Evolutionary conservation across 495 filamentous ascomycete species (phyloP).

Genomic region (Xylaria cubensis): DNA sequence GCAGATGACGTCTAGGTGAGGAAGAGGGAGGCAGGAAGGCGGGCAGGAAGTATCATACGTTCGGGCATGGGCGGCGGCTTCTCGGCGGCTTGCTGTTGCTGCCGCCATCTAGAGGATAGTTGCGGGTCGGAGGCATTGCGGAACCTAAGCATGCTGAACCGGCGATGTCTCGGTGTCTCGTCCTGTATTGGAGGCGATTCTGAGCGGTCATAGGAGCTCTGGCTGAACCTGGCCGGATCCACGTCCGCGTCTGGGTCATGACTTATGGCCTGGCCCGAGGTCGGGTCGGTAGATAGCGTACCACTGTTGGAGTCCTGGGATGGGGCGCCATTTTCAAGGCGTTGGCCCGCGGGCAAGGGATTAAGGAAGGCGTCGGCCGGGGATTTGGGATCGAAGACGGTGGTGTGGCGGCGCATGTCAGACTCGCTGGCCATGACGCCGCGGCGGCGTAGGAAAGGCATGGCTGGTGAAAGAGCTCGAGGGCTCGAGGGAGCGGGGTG

Average conservation of each 20-base stretch:
- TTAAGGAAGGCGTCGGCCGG: slow-evolving; percentile 27
- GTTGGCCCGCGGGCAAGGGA: slow-evolving; percentile 25
- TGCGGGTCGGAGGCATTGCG: slow-evolving; percentile 95
- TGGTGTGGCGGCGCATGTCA: slow-evolving; percentile 56
- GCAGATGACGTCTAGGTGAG: slow-evolving; percentile 18
- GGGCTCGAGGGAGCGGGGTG: slow-evolving; percentile 19
- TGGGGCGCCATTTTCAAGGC: slow-evolving; percentile 27
- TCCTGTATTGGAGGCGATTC: slow-evolving; percentile 51
- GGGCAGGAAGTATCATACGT: slow-evolving; percentile 57
- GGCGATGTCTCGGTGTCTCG: slow-evolving; percentile 61
- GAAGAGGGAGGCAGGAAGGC: slow-evolving; percentile 2
- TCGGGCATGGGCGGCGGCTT: slow-evolving; percentile 74
- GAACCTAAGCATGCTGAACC: slow-evolving; percentile 90
- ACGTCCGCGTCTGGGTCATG: slow-evolving; percentile 33
- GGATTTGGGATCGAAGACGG: slow-evolving; percentile 43
- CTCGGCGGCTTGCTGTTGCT: slow-evolving; percentile 63
- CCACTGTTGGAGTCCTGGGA: slow-evolving; percentile 17
- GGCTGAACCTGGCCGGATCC: slow-evolving; percentile 36
- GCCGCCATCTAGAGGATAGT: slow-evolving; percentile 77
- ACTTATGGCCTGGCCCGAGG: slow-evolving; percentile 28
- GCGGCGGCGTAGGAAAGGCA: slow-evolving; percentile 60
- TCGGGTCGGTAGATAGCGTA: slow-evolving; percentile 25
- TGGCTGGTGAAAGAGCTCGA: slow-evolving; percentile 31
- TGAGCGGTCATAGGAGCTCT: slow-evolving; percentile 43
- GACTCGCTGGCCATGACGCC: slow-evolving; percentile 57